Evolutionary conservation across 2,329 filamentous ascomycete genomes (phyloP), one percentile per base, ranked within the genome.

Genomic region (Fusarium vanettenii): DNA sequence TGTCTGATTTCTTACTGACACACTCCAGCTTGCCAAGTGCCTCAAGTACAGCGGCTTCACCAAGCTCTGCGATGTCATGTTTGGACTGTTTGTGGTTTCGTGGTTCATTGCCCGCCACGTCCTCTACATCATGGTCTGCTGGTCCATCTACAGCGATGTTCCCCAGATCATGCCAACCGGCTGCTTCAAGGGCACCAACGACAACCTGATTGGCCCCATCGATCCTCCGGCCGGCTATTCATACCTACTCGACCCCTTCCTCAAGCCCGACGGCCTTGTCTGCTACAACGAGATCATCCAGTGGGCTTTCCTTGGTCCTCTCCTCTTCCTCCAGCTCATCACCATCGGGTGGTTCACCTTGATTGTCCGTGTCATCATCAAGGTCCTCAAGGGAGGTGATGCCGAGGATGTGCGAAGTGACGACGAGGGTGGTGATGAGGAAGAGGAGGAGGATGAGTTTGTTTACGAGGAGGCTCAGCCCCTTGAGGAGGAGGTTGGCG

Each of bases 401-500:
- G 95, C 96, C 6, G 95, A 98, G 73, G 97, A 99, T 80, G 89
- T 91, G 20, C 91, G 97, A 66, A 97, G 94, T 73, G 96, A 98
- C 77, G 94, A 92, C 25, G 92, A 89, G 4, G 90, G 91, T 27
- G 89, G 93, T 69, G 91, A 93, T 73, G 89, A 91, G 48, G 88
- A 89, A 20, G 87, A 89, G 25, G 85, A 89, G n/a, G 86, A 88
- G 57, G 86, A 87, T 16, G 87, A 89, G 70, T 87, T 84, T 59
- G 82, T 88, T 60, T 89, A 89, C 67, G 87, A 90, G 77, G 87
- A 89, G 79, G 87, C 86, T 4, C 83, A 86, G 72, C 85, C 90
- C 2, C 86, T 93, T 11, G 93, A 95, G 82, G 89, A 95, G 81
- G 93, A 95, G 80, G 92, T 95, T 1, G 92, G 92, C 27, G 92